Evolutionary conservation across 306 rosid species (phyloP), one percentile per base, ranked within the genome.

Genomic region (Bauhinia variegata): DNA sequence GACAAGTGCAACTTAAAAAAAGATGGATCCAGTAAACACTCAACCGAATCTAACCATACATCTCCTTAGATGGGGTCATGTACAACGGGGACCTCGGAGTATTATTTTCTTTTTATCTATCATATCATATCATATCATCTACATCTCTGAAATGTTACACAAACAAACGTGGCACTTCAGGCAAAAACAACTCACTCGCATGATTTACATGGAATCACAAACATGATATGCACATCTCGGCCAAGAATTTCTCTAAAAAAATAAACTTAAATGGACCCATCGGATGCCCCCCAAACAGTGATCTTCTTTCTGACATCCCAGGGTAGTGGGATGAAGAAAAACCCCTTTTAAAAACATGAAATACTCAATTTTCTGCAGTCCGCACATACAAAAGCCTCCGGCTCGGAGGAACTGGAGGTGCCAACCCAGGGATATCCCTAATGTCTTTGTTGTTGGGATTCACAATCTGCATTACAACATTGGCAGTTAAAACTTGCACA

Each of bases 391-490:
- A 82, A 76, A 95, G 99, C 84, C 90, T 88, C 83, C 99, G 81
- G 8, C 9, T 36, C 8, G 41, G 6, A n/a, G 96, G 89, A 14
- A 67, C 99, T 54, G 99, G 99, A 37, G 99, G 99, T 9, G 97
- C 99, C 88, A 95, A 70, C 58, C 99, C 97, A 19, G 97, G 97
- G 67, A 90, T 88, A 72, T 86, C 97, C 76, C 83, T 83, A 50
- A 88, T 85, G 78, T 85, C 73, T 76, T 95, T 95, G 88, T 90
- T 90, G 78, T 74, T 46, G 32, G 97, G 99, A 70, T 88, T 55
- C 82, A 95, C 92, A 81, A 95, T 79, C 99, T 95, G 87, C 77
- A 81, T 34, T 8, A 52, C n/a, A 4, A 31, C 54, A 65, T 46
- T 19, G 28, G 53, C 14, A 5, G 52, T 47, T n/a, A 39, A 49